These are phyloP conservation scores for Apophysomyces trapeziformis DNA, from an alignment of 371 early-diverging fungal species.

Conservation along the genomic window DNA sequence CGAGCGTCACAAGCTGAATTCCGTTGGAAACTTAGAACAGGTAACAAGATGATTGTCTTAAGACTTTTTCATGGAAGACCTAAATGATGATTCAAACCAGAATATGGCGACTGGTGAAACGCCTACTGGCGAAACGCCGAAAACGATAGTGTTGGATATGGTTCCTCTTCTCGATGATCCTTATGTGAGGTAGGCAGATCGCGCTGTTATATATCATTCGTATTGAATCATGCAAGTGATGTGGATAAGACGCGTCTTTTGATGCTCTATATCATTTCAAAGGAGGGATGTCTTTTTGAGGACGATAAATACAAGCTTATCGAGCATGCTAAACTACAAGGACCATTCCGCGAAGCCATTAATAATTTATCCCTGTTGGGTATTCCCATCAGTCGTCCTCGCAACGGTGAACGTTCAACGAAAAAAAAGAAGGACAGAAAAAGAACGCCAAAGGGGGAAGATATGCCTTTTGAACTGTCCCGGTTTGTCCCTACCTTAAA, in stretches of 20 bases:
- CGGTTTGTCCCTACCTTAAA: constrained; percentile 71
- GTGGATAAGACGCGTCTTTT: constrained; percentile 88
- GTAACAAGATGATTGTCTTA: constrained; percentile 25
- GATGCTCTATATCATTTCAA: constrained; percentile 83
- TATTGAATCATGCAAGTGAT: constrained; percentile 30
- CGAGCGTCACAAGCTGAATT: constrained; percentile 73
- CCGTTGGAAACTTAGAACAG: constrained; percentile 85
- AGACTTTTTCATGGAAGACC: too few species aligned
- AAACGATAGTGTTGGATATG: constrained; percentile 85
- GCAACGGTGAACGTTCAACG: constrained; percentile 35
- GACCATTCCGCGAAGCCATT: constrained; percentile 72
- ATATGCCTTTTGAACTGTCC: constrained; percentile 68
- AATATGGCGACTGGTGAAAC: constrained; percentile 92
- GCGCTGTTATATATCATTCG: neutral
- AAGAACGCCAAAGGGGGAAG: constrained; percentile 40
- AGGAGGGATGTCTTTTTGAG: constrained; percentile 65
- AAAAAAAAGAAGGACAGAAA: constrained; percentile 34
- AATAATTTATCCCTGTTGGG: constrained; percentile 77
- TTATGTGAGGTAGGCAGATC: constrained; percentile 39
- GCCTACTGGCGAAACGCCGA: constrained; percentile 78
- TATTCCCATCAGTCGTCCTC: constrained; percentile 49
- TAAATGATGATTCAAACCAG: constrained; percentile 29
- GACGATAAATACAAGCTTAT: constrained; percentile 77
- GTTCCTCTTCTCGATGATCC: constrained; percentile 83
- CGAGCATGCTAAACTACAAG: constrained; percentile 73